Conservation (phyloP, 2,329 filamentous ascomycete species). For the Furcasterigmium sp. region DNA sequence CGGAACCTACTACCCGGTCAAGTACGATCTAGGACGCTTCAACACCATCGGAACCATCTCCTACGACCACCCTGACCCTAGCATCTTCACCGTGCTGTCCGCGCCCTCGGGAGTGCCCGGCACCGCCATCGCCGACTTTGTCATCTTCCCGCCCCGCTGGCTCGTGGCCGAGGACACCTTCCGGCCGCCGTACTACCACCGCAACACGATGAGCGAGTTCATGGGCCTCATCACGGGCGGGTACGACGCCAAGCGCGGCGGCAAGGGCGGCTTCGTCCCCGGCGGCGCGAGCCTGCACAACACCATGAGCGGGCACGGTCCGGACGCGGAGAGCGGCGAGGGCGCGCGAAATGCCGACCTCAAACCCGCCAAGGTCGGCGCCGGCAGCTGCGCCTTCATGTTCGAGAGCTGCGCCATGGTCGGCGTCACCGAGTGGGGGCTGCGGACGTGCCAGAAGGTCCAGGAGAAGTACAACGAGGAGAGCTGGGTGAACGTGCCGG, state of each 20-base stretch:
- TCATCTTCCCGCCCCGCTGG: conserved; percentile 69
- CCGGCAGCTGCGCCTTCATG: conserved; percentile 62
- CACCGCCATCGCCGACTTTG: conserved; percentile 65
- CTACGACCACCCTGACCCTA: conserved; percentile 74
- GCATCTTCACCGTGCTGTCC: conserved; percentile 69
- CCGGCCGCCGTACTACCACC: conserved; percentile 68
- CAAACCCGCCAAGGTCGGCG: conserved; percentile 52
- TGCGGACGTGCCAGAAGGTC: conserved; percentile 51
- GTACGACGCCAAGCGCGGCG: conserved; percentile 58
- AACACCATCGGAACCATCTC: conserved; percentile 68
- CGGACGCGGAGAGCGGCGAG: conserved; percentile 52
- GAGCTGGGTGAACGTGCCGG: conserved; percentile 68
- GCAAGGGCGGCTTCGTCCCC: conserved; percentile 48
- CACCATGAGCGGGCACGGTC: conserved; percentile 64
- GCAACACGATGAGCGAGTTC: conserved; percentile 63
- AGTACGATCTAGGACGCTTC: conserved; percentile 76
- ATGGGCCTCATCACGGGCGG: conserved; percentile 54
- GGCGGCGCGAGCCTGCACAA: conserved; percentile 62
- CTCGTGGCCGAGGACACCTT: conserved; percentile 65
- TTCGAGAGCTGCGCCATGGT: conserved; percentile 66
- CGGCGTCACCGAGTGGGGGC: conserved; percentile 66
- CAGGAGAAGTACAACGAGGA: conserved; percentile 71
- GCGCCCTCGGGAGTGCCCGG: conserved; percentile 55
- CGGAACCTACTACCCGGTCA: conserved; percentile 74
- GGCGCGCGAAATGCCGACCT: conserved; percentile 51